Conservation (phyloP, 2,329 filamentous ascomycete species). For the Aspergillus ruber region DNA sequence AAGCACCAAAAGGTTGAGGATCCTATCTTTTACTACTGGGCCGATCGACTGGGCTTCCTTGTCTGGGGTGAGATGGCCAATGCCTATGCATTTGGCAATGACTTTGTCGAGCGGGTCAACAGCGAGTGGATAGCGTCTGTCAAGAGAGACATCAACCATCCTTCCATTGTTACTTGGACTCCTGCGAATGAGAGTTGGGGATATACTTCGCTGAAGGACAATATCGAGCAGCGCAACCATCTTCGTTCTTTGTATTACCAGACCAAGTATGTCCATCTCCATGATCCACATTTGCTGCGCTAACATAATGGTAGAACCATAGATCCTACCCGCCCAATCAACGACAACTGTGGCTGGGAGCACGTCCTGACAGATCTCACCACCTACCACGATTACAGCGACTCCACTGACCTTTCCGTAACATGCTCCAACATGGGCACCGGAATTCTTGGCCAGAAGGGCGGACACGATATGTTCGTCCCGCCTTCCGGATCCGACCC, state of each 20-base stretch:
- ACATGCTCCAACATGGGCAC: conserved; percentile 48
- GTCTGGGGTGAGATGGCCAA: conserved; percentile 68
- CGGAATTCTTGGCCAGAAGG: conserved; percentile 50
- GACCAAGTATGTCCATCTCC: conserved; percentile 47
- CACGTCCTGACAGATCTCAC: conserved; percentile 59
- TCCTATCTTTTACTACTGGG: conserved; percentile 60
- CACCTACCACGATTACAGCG: conserved; percentile 63
- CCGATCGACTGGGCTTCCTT: conserved; percentile 58
- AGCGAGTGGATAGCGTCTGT: conserved; percentile 60
- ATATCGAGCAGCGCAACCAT: conserved; percentile 56
- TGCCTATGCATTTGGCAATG: conserved; percentile 55
- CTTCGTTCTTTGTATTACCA: conserved; percentile 57
- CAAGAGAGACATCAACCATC: conserved; percentile 59
- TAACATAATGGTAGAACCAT: conserved; percentile 37
- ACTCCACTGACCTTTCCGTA: conserved; percentile 49
- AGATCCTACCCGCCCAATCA: conserved; percentile 59
- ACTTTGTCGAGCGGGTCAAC: conserved; percentile 56
- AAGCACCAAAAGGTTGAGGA: conserved; percentile 64
- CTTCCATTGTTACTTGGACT: conserved; percentile 60
- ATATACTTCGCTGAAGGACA: conserved; percentile 53
- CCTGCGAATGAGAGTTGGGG: conserved; percentile 61
- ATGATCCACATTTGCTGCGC: neutral
- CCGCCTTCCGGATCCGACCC: conserved; percentile 36
- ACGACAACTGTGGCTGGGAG: conserved; percentile 68
- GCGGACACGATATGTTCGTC: conserved; percentile 51